A percentile compares a stretch with the other conserved stretches of the same genome.
phyloP scores from a whole-genome alignment of 805 yeast genomes.

The Metschnikowia henanensis region DNA sequence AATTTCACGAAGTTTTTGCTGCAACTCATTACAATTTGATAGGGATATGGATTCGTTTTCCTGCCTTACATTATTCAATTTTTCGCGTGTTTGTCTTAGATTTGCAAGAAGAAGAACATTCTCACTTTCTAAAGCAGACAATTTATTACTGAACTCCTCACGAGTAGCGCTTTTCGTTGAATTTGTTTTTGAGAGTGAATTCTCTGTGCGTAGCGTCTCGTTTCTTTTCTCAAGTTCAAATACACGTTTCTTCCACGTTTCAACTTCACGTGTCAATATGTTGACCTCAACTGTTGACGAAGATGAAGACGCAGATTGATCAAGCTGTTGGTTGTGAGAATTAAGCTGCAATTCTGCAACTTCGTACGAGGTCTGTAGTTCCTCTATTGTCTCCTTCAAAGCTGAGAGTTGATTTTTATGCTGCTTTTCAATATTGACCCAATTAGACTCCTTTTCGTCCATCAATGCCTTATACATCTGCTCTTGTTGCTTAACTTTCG shows the following conservation, averaged over 20 bases:
- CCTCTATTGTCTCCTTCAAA: slow-evolving; percentile 57
- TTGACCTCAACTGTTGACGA: slow-evolving; percentile 56
- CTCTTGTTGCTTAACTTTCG: slow-evolving; percentile 66
- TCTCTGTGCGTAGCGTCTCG: slow-evolving; percentile 66
- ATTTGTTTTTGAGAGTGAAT: slow-evolving; percentile 55
- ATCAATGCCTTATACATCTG: slow-evolving; percentile 65
- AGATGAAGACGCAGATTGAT: slow-evolving; percentile 25
- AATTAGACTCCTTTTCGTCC: slow-evolving; percentile 72
- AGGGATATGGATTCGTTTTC: slow-evolving; percentile 36
- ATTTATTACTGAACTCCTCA: slow-evolving; percentile 44
- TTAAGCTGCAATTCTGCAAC: slow-evolving; percentile 59
- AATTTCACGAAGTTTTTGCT: slow-evolving; percentile 50
- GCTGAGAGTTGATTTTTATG: slow-evolving; percentile 50
- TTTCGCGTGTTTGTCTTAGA: slow-evolving; percentile 49
- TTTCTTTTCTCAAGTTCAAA: slow-evolving; percentile 76
- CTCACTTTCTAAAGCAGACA: slow-evolving; percentile 64
- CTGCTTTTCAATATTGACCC: slow-evolving; percentile 59
- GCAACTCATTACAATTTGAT: slow-evolving; percentile 44
- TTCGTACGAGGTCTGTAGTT: slow-evolving; percentile 62
- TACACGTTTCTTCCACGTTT: slow-evolving; percentile 63
- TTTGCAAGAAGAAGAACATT: slow-evolving; percentile 62
- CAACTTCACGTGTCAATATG: slow-evolving; percentile 72
- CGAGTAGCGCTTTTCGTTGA: slow-evolving; percentile 39
- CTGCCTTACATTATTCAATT: slow-evolving; percentile 21
- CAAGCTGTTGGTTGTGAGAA: slow-evolving; percentile 46